phyloP scores from a whole-genome alignment of 2,329 filamentous ascomycete genomes.

The Penicillium sp. region DNA sequence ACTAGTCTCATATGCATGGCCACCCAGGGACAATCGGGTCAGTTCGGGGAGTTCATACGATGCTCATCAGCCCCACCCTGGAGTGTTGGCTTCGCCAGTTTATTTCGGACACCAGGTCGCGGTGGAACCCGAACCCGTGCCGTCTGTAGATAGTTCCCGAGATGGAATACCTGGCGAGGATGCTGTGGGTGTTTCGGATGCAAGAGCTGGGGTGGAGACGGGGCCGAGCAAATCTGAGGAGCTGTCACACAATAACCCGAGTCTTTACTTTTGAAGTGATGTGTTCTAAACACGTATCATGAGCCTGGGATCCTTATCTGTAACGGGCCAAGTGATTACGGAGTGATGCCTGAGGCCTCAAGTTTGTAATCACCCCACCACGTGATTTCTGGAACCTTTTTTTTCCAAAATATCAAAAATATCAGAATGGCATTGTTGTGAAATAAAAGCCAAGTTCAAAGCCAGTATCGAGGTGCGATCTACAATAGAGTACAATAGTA shows the following conservation, averaged over 20 bases:
- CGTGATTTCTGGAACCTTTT: background rate
- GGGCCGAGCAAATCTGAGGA: conserved; percentile 14
- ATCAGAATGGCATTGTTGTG: background rate
- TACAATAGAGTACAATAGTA: background rate
- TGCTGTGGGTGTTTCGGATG: background rate
- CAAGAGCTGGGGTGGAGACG: background rate
- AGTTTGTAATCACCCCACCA: background rate
- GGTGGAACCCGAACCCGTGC: conserved; percentile 7
- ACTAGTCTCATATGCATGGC: conserved; percentile 6
- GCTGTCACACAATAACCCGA: conserved; percentile 18
- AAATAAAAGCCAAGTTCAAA: background rate
- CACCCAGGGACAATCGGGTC: background rate
- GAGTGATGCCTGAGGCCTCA: background rate
- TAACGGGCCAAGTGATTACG: background rate
- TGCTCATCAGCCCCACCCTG: conserved; percentile 1
- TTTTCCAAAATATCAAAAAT: background rate
- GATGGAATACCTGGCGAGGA: background rate
- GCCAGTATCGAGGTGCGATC: background rate
- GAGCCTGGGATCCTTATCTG: background rate
- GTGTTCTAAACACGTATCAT: background rate
- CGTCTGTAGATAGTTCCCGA: conserved; percentile 2
- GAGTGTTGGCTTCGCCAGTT: conserved; percentile 7
- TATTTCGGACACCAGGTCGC: conserved; percentile 5
- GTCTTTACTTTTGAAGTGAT: conserved; percentile 21
- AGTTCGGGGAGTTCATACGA: conserved; percentile 7